phyloP scores from a whole-genome alignment of 345 rosid species.

The Populus nigra region DNA sequence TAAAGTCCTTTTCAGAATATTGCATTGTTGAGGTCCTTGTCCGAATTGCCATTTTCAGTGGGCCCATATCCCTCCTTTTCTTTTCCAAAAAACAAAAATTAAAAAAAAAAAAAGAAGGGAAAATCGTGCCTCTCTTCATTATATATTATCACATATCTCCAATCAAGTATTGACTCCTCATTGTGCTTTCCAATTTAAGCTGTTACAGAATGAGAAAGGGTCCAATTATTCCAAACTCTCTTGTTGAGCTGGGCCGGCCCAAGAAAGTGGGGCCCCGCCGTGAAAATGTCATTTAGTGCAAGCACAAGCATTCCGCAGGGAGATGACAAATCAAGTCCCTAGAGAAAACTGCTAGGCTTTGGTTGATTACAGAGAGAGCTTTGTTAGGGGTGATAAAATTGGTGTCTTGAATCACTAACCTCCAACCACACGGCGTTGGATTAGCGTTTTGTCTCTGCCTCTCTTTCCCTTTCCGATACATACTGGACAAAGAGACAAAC shows the following conservation, averaged over 20 bases:
- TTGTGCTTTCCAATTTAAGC: too few relatives aligned
- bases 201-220: neutral
- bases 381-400: constrained; percentile 12
- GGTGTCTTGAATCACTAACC: constrained; percentile 10
- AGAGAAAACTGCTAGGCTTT: constrained; percentile 28
- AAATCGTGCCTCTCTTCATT: neutral
- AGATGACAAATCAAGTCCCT: constrained; percentile 31
- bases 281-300: constrained; percentile 28
- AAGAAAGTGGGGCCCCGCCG: constrained; percentile 20
- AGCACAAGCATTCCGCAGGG: constrained; percentile 10
- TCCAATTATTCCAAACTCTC: neutral
- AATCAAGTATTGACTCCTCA: too few relatives aligned
- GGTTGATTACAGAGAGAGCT: neutral
- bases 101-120: neutral
- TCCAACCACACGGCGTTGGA: constrained; percentile 23
- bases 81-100: neutral
- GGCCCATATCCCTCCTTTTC: neutral
- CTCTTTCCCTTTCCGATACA: constrained; percentile 12
- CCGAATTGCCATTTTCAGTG: neutral
- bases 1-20: constrained; percentile 1
- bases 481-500: constrained; percentile 19
- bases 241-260: constrained; percentile 44
- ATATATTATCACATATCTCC: neutral
- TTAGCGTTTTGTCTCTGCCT: constrained; percentile 9
- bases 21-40: neutral